Conservation (phyloP, 2,329 filamentous ascomycete genomes). For the Raffaelea albimanens region DNA sequence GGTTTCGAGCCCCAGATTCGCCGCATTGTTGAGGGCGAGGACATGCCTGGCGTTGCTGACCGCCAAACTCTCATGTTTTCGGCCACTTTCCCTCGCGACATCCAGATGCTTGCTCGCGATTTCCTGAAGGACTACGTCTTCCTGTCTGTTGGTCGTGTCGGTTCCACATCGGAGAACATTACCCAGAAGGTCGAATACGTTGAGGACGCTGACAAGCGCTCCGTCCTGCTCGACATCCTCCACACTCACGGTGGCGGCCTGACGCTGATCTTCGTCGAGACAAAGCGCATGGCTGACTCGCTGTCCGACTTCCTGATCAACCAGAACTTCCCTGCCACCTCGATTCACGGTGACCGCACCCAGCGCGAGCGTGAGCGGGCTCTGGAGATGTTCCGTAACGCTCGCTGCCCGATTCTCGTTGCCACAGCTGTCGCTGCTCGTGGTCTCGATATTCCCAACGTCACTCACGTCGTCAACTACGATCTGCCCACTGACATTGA, state of each 20-base stretch:
- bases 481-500: slow-evolving; percentile 87
- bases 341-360: slow-evolving; percentile 96
- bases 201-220: slow-evolving; percentile 93
- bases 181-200: slow-evolving; percentile 97
- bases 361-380: slow-evolving; percentile 98
- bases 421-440: slow-evolving; percentile 91
- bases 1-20: slow-evolving; percentile 99
- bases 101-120: slow-evolving; percentile 96
- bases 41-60: slow-evolving; percentile 76
- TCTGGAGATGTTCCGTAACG: slow-evolving; percentile 94
- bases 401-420: slow-evolving; percentile 89
- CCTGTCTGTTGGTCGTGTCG: slow-evolving; percentile 95
- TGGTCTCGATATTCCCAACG: slow-evolving; percentile 90
- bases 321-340: slow-evolving; percentile 95
- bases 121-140: slow-evolving; percentile 99
- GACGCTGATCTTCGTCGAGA: slow-evolving; percentile 97
- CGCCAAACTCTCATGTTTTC: slow-evolving; percentile 99
- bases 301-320: slow-evolving; percentile 98
- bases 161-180: slow-evolving; percentile 99
- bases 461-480: slow-evolving; percentile 97
- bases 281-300: slow-evolving; percentile 98
- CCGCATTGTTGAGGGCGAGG: slow-evolving; percentile 94
- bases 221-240: slow-evolving; percentile 91
- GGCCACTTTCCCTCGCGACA: slow-evolving; percentile 96
- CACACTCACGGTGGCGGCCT: slow-evolving; percentile 84